Evolutionary conservation across 306 rosid species (phyloP).

Genomic region (Parietaria judaica): DNA sequence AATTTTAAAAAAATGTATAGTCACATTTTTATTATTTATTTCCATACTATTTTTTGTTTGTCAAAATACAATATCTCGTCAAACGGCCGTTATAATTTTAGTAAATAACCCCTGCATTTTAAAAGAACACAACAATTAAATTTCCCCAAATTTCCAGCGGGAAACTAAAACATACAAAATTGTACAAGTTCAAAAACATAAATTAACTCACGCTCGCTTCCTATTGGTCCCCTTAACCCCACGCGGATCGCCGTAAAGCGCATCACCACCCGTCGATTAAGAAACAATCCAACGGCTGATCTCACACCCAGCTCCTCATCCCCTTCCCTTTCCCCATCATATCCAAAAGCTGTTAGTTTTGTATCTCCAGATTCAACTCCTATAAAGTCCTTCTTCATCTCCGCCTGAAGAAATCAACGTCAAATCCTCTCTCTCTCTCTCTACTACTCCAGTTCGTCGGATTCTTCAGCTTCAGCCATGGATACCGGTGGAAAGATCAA

Average conservation of each 20-base stretch:
- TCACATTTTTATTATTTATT: too few relatives aligned
- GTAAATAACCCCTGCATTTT: too few relatives aligned
- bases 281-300: slow-evolving; percentile 27
- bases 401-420: not conserved
- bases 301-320: not conserved
- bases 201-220: not conserved
- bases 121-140: too few relatives aligned
- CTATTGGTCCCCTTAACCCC: slow-evolving; percentile 28
- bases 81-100: too few relatives aligned
- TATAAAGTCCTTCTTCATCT: slow-evolving; percentile 16
- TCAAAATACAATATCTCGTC: too few relatives aligned
- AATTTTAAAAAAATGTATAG: too few relatives aligned
- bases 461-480: slow-evolving; percentile 22
- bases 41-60: too few relatives aligned
- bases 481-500: slow-evolving; percentile 42
- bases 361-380: slow-evolving; percentile 4
- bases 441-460: not conserved
- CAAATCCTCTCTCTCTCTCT: not conserved
- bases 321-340: not conserved
- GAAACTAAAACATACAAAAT: not conserved
- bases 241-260: slow-evolving; percentile 16
- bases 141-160: not conserved
- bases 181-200: not conserved
- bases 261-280: slow-evolving; percentile 30
- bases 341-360: not conserved